Percentiles rank a stretch among this genome's conserved stretches.
Evolutionary conservation across 2,329 filamentous ascomycete species (phyloP).

Genomic region (Tolypocladium guangdongense): DNA sequence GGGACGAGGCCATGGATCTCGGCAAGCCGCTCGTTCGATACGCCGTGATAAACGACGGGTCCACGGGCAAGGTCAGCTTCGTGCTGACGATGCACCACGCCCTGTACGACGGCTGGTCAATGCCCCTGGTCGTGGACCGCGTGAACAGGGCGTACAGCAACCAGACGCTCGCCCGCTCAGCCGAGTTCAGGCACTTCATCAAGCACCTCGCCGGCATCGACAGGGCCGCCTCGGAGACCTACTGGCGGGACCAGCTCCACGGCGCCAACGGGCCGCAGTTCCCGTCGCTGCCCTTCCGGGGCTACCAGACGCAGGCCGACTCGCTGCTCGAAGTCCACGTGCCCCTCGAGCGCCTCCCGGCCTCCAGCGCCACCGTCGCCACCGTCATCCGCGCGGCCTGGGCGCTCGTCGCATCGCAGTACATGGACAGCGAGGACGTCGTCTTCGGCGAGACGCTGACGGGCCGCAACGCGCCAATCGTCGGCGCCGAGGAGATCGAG

Average conservation of each 20-base stretch:
- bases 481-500: conserved; percentile 41
- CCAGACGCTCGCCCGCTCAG: conserved; percentile 18
- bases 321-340: conserved; percentile 43
- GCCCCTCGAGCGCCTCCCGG: conserved; percentile 19
- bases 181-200: conserved; percentile 39
- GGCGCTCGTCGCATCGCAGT: conserved; percentile 42
- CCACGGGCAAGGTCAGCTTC: conserved; percentile 26
- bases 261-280: conserved; percentile 36
- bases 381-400: conserved; percentile 49
- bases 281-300: conserved; percentile 32
- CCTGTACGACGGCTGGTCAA: conserved; percentile 46
- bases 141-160: conserved; percentile 33
- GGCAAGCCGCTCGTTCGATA: conserved; percentile 35
- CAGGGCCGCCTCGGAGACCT: conserved; percentile 26
- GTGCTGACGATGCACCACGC: conserved; percentile 46
- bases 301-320: conserved; percentile 39
- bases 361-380: conserved; percentile 36
- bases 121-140: conserved; percentile 37
- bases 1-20: conserved; percentile 29
- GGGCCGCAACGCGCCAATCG: conserved; percentile 39
- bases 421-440: conserved; percentile 40
- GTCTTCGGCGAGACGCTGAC: conserved; percentile 50
- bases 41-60: conserved; percentile 25
- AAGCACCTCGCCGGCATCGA: conserved; percentile 31
- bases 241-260: conserved; percentile 34